phyloP scores from a whole-genome alignment of 352 stramenopile species.

The Globisporangium alternatum region DNA sequence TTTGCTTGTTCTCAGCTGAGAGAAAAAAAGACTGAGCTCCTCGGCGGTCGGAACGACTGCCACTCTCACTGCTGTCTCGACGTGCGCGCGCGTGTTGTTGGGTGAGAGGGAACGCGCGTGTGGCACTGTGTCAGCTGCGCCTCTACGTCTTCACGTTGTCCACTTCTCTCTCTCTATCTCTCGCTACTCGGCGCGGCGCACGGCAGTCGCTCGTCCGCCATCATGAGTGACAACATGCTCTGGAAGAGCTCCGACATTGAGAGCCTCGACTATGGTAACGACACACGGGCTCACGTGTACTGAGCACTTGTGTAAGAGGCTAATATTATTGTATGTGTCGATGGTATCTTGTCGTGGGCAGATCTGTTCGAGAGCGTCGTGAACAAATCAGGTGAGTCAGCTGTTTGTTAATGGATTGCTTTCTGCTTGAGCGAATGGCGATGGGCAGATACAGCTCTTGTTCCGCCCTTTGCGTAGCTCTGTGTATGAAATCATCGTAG shows the following conservation, averaged over 20 bases:
- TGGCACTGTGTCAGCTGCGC: neutral
- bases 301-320: neutral
- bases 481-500: too few relatives aligned
- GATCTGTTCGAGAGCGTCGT: slow-evolving; percentile 87
- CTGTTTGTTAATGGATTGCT: neutral
- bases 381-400: slow-evolving; percentile 57
- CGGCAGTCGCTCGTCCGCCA: neutral
- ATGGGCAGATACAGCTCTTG: neutral
- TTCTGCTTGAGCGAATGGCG: neutral
- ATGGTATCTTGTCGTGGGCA: slow-evolving; percentile 16
- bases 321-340: slow-evolving; percentile 1
- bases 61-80: neutral
- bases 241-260: slow-evolving; percentile 73
- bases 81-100: neutral
- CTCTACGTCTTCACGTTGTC: too few relatives aligned
- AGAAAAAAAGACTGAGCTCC: neutral
- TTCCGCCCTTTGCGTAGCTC: neutral
- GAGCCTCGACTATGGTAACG: slow-evolving; percentile 79
- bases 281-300: neutral
- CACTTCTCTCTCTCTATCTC: too few relatives aligned
- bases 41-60: neutral
- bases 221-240: slow-evolving; percentile 33
- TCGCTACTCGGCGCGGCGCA: too few relatives aligned
- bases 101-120: neutral
- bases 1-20: neutral